These are phyloP conservation scores for Begonia peltatifolia DNA, from an alignment of 306 rosid genomes.

Conservation along the genomic window DNA sequence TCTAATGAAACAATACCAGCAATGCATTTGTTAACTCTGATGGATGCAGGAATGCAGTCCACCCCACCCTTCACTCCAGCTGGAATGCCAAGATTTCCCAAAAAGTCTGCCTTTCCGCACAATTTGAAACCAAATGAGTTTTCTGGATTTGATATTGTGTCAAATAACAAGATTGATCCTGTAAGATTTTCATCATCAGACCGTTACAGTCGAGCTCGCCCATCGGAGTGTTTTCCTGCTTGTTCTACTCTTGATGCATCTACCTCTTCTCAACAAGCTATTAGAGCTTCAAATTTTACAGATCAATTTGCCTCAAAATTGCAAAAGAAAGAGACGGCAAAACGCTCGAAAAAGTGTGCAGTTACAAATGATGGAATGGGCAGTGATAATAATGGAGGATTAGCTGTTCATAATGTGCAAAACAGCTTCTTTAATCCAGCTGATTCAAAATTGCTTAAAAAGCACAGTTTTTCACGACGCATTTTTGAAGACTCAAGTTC, in stretches of 20 bases:
- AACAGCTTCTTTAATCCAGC: conserved; percentile 10
- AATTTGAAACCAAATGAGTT: conserved; percentile 37
- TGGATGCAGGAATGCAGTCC: conserved; percentile 81
- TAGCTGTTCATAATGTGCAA: too few species aligned
- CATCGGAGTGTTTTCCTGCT: conserved; percentile 36
- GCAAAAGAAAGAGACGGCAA: conserved; percentile 40
- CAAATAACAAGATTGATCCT: conserved; percentile 32
- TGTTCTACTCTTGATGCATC: conserved; percentile 33
- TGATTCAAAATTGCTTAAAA: conserved; percentile 16
- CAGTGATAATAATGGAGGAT: background rate
- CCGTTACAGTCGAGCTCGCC: conserved; percentile 25
- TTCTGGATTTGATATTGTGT: conserved; percentile 29
- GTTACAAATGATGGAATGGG: conserved; percentile 13
- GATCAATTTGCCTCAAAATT: conserved; percentile 33
- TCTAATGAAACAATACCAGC: conserved; percentile 89
- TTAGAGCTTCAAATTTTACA: conserved; percentile 17
- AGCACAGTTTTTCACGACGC: conserved; percentile 17
- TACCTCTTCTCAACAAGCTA: conserved; percentile 25
- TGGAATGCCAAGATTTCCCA: conserved; percentile 30
- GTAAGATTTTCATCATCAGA: conserved; percentile 32
- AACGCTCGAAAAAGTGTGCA: conserved; percentile 19
- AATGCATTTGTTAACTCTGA: conserved; percentile 97
- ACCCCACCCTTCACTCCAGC: conserved; percentile 39
- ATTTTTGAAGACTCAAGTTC: conserved; percentile 21
- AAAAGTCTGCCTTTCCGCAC: conserved; percentile 38